Base-by-base conservation (phyloP, 352 stramenopile species). In the Pythium aquatile region DNA sequence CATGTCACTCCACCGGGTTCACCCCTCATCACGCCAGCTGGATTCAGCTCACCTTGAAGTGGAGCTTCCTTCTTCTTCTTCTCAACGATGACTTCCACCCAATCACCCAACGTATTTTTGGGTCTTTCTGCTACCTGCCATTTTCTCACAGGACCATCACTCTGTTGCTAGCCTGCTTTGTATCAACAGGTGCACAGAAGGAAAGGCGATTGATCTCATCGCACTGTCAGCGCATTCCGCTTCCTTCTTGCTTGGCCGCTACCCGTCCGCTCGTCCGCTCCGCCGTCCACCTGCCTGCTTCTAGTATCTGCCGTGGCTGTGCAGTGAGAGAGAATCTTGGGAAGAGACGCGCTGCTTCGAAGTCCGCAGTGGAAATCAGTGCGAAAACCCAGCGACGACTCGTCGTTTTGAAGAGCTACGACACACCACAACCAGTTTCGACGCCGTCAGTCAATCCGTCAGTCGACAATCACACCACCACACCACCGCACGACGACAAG, bases 121-220 rank as follows among this genome's bases (percentile, higher is more conserved):
- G 61, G 32, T 67, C 20, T n/a, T 46, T 33, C 17, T 28, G 32
- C 20, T n/a, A 24, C 30, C 28, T 17, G 28, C 24, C 39, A 54
- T 63, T 56, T 68, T 68, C 55, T 68, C 55, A 51, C 16, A 14
- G 1, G 62, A 68, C 64, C 64, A 70, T 63, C 64, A 70, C 58
- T 70, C 64, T 70, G n/a, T 17, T 35, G 4, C 8, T 33, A 7
- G 29, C 4, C 5, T 7, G 26, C 29, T 14, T 58, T 5, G 2
- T 46, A 51, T 56, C 40, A 26, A 3, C 40, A 26, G 5, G 40
- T 44, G n/a, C 17, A 7, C 35, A 33, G 59, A 65, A 66, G 49
- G 37, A 73, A 66, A 61, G 51, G 47, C 26, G 53, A 63, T 32
- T 39, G 57, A 39, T 29, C 53, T 30, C 60, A 63, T 32, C 46